Evolutionary conservation across 805 yeast species (phyloP).

Genomic region (Metschnikowia noctiluminum): DNA sequence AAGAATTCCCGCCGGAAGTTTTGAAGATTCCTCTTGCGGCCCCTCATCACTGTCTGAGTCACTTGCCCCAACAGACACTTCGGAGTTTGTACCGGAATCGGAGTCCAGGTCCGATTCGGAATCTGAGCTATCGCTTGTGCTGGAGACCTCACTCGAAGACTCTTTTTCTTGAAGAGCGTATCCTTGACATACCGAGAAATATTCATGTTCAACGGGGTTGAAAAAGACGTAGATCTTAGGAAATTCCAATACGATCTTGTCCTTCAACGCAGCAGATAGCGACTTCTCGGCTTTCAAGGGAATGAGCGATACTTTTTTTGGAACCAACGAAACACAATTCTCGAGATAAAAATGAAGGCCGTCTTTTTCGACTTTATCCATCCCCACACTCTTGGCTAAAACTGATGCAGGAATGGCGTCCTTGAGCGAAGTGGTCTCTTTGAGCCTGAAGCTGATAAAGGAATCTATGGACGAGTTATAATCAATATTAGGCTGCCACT

Average conservation of each 20-base stretch:
- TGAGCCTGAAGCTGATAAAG: conserved; percentile 43
- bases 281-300: conserved; percentile 30
- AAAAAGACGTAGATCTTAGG: conserved; percentile 60
- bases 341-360: conserved; percentile 31
- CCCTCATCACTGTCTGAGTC: conserved; percentile 23
- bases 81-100: conserved; percentile 11
- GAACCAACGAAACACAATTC: conserved; percentile 24
- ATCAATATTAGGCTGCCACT: conserved; percentile 52
- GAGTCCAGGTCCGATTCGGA: conserved; percentile 9
- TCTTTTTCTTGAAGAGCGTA: conserved; percentile 3
- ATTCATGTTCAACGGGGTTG: neutral
- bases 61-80: conserved; percentile 11
- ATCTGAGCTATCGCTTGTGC: conserved; percentile 10
- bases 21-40: conserved; percentile 36
- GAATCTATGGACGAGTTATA: conserved; percentile 24
- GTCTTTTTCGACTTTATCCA: conserved; percentile 21
- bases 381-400: conserved; percentile 18
- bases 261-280: conserved; percentile 50
- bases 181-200: conserved; percentile 1
- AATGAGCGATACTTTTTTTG: conserved; percentile 28
- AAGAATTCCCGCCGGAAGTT: conserved; percentile 3
- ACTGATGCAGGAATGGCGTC: conserved; percentile 43
- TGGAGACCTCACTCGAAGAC: conserved; percentile 3
- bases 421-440: conserved; percentile 32
- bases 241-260: conserved; percentile 66